Evolutionary conservation across 2,329 filamentous ascomycete genomes (phyloP).

Genomic region (Apiospora koreana): DNA sequence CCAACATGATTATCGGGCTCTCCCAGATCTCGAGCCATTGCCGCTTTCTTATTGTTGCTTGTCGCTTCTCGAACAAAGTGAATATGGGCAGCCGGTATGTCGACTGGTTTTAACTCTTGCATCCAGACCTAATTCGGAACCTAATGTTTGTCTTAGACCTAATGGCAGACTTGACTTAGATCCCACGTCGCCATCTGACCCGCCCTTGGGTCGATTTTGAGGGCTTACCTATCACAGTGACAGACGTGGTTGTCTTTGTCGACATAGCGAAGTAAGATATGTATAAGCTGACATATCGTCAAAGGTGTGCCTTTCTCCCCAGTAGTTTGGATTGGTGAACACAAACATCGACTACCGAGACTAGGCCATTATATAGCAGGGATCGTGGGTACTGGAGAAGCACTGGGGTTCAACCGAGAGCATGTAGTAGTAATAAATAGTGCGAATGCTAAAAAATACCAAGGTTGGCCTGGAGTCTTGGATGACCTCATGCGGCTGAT

Average conservation of each 20-base stretch:
- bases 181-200: not conserved
- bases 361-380: not conserved
- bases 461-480: not conserved
- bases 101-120: not conserved
- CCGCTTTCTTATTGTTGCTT: not conserved
- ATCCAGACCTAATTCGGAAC: not conserved
- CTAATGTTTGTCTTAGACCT: conserved; percentile 4
- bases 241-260: not conserved
- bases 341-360: not conserved
- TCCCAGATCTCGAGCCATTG: not conserved
- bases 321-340: not conserved
- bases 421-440: not conserved
- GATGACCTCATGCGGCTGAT: conserved; percentile 1
- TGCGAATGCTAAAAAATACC: not conserved
- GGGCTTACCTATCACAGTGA: not conserved
- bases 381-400: not conserved
- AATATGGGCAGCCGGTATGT: not conserved
- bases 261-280: not conserved
- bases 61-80: not conserved
- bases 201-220: no score
- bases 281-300: not conserved
- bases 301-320: not conserved
- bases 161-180: not conserved
- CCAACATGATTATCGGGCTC: not conserved
- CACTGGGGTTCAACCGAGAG: not conserved